A percentile compares a stretch with the other conserved stretches of the same genome.
Evolutionary conservation across 23 red algal genomes (phyloP).

Genomic region (Gracilaria vermiculophylla): DNA sequence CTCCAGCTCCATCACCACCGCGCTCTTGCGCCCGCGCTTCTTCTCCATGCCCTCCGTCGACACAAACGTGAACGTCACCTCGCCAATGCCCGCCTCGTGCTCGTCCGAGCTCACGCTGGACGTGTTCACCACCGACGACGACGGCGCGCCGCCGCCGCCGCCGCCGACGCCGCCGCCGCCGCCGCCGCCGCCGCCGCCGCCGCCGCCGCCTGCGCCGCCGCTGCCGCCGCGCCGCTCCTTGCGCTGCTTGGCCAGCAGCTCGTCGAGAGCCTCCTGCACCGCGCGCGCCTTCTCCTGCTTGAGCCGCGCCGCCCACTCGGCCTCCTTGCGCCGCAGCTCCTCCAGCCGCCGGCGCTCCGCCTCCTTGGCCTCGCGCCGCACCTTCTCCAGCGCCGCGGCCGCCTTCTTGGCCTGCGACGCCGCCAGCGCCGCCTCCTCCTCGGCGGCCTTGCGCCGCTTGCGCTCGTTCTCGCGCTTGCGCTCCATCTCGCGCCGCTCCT

Average conservation of each 20-base stretch:
- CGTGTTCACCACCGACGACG: slow-evolving; percentile 28
- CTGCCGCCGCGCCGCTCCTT: background rate
- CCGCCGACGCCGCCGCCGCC: too few species aligned
- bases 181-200: too few species aligned
- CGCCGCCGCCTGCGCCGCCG: too few species aligned
- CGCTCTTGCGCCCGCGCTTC: slow-evolving; percentile 61
- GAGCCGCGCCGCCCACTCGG: background rate
- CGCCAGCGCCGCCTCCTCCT: slow-evolving; percentile 25
- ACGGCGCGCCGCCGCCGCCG: too few species aligned
- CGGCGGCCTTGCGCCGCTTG: slow-evolving; percentile 45
- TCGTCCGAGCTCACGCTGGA: slow-evolving; percentile 65
- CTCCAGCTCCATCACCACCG: slow-evolving; percentile 48
- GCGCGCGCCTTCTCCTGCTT: slow-evolving; percentile 22
- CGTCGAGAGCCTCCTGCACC: slow-evolving; percentile 11
- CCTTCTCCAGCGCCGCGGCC: slow-evolving; percentile 25
- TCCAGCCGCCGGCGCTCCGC: slow-evolving; percentile 31
- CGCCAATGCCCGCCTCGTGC: slow-evolving; percentile 21
- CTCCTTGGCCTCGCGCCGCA: slow-evolving; percentile 18
- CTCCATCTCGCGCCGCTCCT: slow-evolving; percentile 7
- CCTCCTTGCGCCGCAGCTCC: slow-evolving; percentile 17
- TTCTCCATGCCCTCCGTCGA: slow-evolving; percentile 68
- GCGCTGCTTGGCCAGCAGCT: slow-evolving; percentile 23
- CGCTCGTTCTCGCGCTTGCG: slow-evolving; percentile 20
- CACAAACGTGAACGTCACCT: slow-evolving; percentile 61
- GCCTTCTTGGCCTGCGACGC: slow-evolving; percentile 19